Evolutionary conservation across 1,284 basidiomycete genomes (phyloP).

Genomic region (Papiliotrema terrestris): DNA sequence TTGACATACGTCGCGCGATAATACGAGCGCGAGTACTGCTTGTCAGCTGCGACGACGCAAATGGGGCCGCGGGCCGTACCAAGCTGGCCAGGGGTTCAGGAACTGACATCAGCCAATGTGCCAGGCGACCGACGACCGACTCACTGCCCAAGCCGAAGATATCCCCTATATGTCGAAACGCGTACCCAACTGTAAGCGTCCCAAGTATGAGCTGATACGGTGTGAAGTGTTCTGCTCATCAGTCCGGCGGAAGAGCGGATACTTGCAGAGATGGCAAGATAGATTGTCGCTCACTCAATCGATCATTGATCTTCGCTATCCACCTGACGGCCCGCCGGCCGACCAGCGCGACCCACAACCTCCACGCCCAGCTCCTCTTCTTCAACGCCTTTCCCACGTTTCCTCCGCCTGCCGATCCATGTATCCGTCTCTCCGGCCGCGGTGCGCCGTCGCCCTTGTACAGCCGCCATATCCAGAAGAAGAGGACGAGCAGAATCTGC

Average conservation of each 20-base stretch:
- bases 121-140: conserved; percentile 36
- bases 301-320: conserved; percentile 40
- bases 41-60: neutral
- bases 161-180: conserved; percentile 79
- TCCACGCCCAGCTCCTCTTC: conserved; percentile 25
- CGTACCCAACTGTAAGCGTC: conserved; percentile 79
- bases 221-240: conserved; percentile 67
- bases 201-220: conserved; percentile 92
- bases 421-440: conserved; percentile 37
- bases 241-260: neutral
- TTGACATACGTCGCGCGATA: conserved; percentile 96
- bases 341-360: conserved; percentile 30
- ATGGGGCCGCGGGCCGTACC: conserved; percentile 55
- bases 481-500: conserved; percentile 76
- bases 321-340: conserved; percentile 32
- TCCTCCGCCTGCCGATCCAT: too few species aligned
- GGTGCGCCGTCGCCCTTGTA: conserved; percentile 60
- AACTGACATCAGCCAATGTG: conserved; percentile 49
- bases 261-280: neutral
- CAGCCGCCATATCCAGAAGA: conserved; percentile 86
- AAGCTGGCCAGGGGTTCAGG: conserved; percentile 88
- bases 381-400: neutral
- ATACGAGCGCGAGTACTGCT: conserved; percentile 83
- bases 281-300: conserved; percentile 41
- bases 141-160: conserved; percentile 76